Conservation (phyloP, 1,284 basidiomycete species). For the Coniferiporia sulphurascens region DNA sequence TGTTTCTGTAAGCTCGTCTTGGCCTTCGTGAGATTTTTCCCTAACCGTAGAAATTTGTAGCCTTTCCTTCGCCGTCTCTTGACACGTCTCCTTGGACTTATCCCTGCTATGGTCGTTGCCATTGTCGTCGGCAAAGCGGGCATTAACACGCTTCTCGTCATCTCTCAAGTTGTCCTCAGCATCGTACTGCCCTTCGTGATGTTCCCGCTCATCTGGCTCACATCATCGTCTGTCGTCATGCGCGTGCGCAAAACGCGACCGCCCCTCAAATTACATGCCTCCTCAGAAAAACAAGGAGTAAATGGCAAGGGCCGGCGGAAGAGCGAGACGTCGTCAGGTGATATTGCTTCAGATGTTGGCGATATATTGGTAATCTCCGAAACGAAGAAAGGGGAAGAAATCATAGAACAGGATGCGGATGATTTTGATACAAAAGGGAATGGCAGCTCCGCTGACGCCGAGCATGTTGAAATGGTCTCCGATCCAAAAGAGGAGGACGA, state of each 20-base stretch:
- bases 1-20: conserved; percentile 57
- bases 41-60: conserved; percentile 32
- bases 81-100: conserved; percentile 80
- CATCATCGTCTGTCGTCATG: conserved; percentile 70
- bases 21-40: not conserved
- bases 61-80: conserved; percentile 77
- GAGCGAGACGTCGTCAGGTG: not conserved
- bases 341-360: not conserved
- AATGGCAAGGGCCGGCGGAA: not conserved
- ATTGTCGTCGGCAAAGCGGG: conserved; percentile 70
- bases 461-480: not conserved
- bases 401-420: not conserved
- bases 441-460: not conserved
- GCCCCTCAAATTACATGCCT: not conserved
- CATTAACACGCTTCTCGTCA: conserved; percentile 79
- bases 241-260: conserved; percentile 38
- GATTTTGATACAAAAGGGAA: conserved; percentile 5
- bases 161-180: conserved; percentile 83
- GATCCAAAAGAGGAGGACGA: conserved; percentile 21
- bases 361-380: not conserved
- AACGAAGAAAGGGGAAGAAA: not conserved
- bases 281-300: not conserved
- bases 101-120: conserved; percentile 85
- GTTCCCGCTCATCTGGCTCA: conserved; percentile 76
- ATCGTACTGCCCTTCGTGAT: conserved; percentile 87